phyloP scores from a whole-genome alignment of 768 basidiomycete species.

The Pisolithus albus region DNA sequence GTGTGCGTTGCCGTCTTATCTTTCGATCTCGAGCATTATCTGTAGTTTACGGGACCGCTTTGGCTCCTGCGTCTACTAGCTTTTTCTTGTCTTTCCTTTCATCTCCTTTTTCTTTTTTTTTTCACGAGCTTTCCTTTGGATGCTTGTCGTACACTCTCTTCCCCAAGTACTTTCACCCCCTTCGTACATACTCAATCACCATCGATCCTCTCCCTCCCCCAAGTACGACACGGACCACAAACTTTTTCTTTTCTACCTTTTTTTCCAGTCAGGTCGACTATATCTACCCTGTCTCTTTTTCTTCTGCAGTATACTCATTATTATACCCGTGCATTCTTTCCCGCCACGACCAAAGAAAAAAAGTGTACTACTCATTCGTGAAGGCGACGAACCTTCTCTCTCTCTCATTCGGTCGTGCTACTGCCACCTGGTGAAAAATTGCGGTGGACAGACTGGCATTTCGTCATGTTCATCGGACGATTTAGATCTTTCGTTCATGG shows the following conservation, averaged over 20 bases:
- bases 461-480: too few species aligned
- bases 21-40: conserved; percentile 40
- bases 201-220: neutral
- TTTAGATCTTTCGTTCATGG: neutral
- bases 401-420: too few species aligned
- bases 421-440: too few species aligned
- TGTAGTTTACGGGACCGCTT: conserved; percentile 52
- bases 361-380: neutral
- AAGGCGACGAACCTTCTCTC: too few species aligned
- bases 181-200: conserved; percentile 29
- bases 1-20: neutral
- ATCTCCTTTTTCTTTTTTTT: neutral
- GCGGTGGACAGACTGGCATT: too few species aligned
- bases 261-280: neutral
- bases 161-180: too few species aligned
- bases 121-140: neutral
- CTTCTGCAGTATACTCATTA: conserved; percentile 32
- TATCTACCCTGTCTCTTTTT: neutral
- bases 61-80: neutral
- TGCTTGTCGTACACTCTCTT: too few species aligned
- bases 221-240: neutral
- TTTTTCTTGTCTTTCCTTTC: neutral
- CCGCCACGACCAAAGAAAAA: neutral
- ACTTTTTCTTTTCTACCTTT: neutral
- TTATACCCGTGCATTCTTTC: conserved; percentile 22